Base-by-base conservation (phyloP, 805 yeast genomes). In the Cyberlindnera samutprakarnensis region DNA sequence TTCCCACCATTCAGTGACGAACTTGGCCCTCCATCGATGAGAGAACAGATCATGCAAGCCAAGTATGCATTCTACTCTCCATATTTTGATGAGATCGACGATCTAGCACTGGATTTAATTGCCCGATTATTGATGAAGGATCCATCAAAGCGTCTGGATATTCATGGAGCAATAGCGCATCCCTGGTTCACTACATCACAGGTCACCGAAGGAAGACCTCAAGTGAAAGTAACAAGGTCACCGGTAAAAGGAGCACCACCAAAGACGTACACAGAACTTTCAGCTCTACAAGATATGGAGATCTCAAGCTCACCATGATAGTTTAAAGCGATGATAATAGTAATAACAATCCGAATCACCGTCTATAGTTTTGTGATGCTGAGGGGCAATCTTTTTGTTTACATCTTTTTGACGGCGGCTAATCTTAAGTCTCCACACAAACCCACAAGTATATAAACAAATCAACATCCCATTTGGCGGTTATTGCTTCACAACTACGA, bases 1-100 rank as follows among this genome's bases (percentile, higher is more conserved):
- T 83, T 83, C 43, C 92, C 90, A 5, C 94, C 94, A 0, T 83
- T 83, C 49, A 78, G 86, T 47, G 92, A 81, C 27, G 90, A 83
- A 39, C 52, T 82, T 35, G 88, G 78, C 0, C 92, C 92, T 9
- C 90, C 90, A 8, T 65, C 68, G 16, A 77, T 82, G 82, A 70
- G 75, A 38, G 84, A 81, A 27, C 92, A 82, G 54, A 81, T 82
- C 31, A 45, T 78, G 8, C 58, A 61, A 21, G 90, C 82, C 0
- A 71, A 68, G 37, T 80, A 66, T 54, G 86, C 87, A 0, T 82
- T 82, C 49, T 82, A 75, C 51, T 72, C 84, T 5, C 90, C 90
- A 1, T 82, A 76, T 45, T 82, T 88, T 83, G 90, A 82, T 53
- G 68, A 68, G 1, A 75, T 81, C 14, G 67, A 65, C 23, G 90